These are phyloP conservation scores for Starmerella vaccinii DNA, from an alignment of 805 yeast species.

Conservation along the genomic window DNA sequence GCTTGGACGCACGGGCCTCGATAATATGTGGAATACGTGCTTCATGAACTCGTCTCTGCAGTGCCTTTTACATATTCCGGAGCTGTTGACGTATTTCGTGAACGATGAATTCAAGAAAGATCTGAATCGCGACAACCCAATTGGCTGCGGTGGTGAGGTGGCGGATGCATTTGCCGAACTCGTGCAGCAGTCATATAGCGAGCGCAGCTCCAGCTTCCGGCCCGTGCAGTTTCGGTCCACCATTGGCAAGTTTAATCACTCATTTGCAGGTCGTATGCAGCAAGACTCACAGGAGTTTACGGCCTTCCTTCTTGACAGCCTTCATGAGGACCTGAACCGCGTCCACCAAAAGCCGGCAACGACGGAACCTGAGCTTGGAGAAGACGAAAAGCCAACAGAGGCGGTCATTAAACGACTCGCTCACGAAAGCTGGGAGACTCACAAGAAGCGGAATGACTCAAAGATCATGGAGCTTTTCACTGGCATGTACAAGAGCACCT, in stretches of 20 bases:
- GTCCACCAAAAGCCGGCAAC: conserved; percentile 72
- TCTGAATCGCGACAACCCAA: conserved; percentile 64
- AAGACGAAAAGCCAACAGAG: conserved; percentile 46
- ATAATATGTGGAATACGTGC: conserved; percentile 90
- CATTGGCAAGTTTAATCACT: conserved; percentile 65
- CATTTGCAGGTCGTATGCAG: conserved; percentile 73
- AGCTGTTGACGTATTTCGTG: conserved; percentile 63
- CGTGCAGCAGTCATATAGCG: conserved; percentile 46
- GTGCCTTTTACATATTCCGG: conserved; percentile 69
- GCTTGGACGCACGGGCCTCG: conserved; percentile 77
- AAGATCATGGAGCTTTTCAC: conserved; percentile 76
- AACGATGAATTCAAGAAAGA: conserved; percentile 49
- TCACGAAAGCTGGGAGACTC: conserved; percentile 66
- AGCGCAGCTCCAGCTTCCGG: conserved; percentile 33
- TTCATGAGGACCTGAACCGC: conserved; percentile 87
- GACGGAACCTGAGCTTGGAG: conserved; percentile 71
- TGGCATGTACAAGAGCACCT: conserved; percentile 81
- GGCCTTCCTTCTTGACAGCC: conserved; percentile 74
- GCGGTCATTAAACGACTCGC: conserved; percentile 56
- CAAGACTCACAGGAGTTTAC: conserved; percentile 92
- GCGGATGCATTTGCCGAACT: conserved; percentile 67
- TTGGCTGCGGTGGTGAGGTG: conserved; percentile 75
- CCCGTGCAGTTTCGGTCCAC: conserved; percentile 73
- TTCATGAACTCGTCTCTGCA: conserved; percentile 89
- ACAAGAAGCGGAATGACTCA: conserved; percentile 72